Conservation (phyloP, 2,329 filamentous ascomycete species). For the Plenodomus tracheiphilus region DNA sequence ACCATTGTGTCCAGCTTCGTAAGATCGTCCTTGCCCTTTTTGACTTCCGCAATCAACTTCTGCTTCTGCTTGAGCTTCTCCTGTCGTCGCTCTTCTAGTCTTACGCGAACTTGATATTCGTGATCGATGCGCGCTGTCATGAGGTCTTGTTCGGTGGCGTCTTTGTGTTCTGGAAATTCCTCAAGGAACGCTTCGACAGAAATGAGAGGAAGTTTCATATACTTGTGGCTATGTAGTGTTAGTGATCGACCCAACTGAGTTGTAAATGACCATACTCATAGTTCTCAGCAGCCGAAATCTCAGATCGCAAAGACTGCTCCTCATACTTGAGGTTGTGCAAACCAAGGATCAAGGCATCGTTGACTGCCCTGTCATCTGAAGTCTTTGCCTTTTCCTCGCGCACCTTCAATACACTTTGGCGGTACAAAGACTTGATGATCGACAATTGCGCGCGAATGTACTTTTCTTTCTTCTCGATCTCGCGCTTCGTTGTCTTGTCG, state of each 20-base stretch:
- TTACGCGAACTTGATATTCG: conserved; percentile 81
- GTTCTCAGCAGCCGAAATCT: conserved; percentile 87
- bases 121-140: conserved; percentile 92
- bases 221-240: conserved; percentile 70
- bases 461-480: conserved; percentile 61
- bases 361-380: conserved; percentile 83
- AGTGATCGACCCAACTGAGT: background rate
- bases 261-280: conserved; percentile 71
- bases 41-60: conserved; percentile 74
- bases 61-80: conserved; percentile 65
- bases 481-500: conserved; percentile 26
- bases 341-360: conserved; percentile 88
- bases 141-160: conserved; percentile 74
- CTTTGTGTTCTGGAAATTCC: conserved; percentile 73
- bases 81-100: conserved; percentile 81
- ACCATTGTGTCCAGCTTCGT: conserved; percentile 88
- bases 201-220: conserved; percentile 83
- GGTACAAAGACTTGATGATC: conserved; percentile 71
- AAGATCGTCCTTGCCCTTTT: conserved; percentile 89
- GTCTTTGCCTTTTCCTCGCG: conserved; percentile 86
- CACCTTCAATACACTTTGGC: conserved; percentile 77
- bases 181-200: conserved; percentile 78
- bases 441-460: conserved; percentile 69
- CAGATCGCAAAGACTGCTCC: conserved; percentile 84
- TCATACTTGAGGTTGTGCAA: conserved; percentile 97